These are phyloP conservation scores for Podospora tetraspora DNA, from an alignment of 495 filamentous ascomycete genomes.

Conservation along the genomic window DNA sequence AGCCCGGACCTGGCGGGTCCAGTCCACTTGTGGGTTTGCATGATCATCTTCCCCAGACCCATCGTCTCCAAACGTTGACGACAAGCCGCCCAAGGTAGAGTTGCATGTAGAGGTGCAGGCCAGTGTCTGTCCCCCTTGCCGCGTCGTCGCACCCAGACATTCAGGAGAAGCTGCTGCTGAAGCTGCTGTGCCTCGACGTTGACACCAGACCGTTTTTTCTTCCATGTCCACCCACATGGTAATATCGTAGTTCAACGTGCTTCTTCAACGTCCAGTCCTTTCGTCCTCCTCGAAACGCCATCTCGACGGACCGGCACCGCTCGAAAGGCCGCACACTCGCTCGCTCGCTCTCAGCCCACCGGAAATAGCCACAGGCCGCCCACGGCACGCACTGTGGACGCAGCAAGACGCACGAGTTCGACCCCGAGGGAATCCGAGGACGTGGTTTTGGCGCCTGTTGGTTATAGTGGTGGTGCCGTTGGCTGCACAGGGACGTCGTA, in stretches of 20 bases:
- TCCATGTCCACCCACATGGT: neutral
- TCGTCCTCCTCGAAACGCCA: neutral
- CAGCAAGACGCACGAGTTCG: neutral
- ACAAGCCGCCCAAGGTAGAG: slow-evolving; percentile 6
- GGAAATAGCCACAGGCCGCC: neutral
- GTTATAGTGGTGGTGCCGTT: slow-evolving; percentile 22
- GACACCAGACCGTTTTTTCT: neutral
- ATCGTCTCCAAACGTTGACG: slow-evolving; percentile 23
- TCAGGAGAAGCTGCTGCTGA: neutral
- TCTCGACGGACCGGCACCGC: neutral
- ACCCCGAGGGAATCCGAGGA: slow-evolving; percentile 17
- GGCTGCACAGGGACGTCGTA: slow-evolving; percentile 23
- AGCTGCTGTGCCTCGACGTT: neutral
- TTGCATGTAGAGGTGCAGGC: neutral
- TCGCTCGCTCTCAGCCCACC: neutral
- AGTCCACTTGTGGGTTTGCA: slow-evolving; percentile 24
- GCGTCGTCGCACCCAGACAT: neutral
- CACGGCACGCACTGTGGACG: neutral
- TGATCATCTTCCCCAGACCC: slow-evolving; percentile 30
- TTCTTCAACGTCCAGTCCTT: neutral
- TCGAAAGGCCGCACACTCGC: neutral
- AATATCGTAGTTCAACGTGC: neutral
- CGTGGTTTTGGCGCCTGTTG: slow-evolving; percentile 23
- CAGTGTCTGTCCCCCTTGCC: neutral
- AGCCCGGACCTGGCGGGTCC: slow-evolving; percentile 24